These are phyloP conservation scores for Phytopythium aichiense DNA, from an alignment of 352 stramenopile species.

Conservation along the genomic window DNA sequence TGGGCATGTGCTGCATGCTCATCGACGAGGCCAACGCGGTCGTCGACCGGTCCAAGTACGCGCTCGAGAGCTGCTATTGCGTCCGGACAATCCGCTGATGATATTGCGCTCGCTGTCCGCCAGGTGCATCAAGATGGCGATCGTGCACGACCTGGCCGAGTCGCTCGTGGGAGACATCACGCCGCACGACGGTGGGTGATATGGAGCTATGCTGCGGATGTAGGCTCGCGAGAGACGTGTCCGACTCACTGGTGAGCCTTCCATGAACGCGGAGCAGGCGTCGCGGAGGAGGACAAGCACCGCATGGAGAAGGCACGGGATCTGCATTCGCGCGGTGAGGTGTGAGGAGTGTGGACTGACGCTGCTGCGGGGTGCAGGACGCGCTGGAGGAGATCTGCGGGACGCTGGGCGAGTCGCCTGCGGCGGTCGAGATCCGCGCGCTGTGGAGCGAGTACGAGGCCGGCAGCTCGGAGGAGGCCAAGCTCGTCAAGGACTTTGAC, in stretches of 20 bases:
- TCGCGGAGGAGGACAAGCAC: constrained; percentile 89
- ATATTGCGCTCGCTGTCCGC: neutral
- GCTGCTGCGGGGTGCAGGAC: constrained; percentile 24
- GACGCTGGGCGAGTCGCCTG: constrained; percentile 47
- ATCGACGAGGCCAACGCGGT: constrained; percentile 68
- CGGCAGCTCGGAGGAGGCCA: constrained; percentile 72
- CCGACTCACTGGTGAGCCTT: neutral
- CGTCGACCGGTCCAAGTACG: constrained; percentile 57
- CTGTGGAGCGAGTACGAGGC: constrained; percentile 90
- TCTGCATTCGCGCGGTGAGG: neutral
- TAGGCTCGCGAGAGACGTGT: no score
- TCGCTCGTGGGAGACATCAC: constrained; percentile 93
- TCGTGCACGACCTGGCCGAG: constrained; percentile 93
- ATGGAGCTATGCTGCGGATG: neutral
- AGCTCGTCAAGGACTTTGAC: constrained; percentile 94
- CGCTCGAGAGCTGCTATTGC: constrained; percentile 9
- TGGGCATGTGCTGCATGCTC: constrained; percentile 90
- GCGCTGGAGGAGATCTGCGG: constrained; percentile 66
- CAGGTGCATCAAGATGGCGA: constrained; percentile 89
- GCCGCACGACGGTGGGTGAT: constrained; percentile 70
- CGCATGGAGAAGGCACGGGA: constrained; percentile 75
- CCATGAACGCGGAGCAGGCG: constrained; percentile 28
- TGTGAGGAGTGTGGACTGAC: neutral
- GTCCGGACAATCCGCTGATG: neutral
- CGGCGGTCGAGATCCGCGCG: constrained; percentile 55